These are phyloP conservation scores for Graphiopsis chlorocephala DNA, from an alignment of 2,329 filamentous ascomycete species.

Conservation along the genomic window DNA sequence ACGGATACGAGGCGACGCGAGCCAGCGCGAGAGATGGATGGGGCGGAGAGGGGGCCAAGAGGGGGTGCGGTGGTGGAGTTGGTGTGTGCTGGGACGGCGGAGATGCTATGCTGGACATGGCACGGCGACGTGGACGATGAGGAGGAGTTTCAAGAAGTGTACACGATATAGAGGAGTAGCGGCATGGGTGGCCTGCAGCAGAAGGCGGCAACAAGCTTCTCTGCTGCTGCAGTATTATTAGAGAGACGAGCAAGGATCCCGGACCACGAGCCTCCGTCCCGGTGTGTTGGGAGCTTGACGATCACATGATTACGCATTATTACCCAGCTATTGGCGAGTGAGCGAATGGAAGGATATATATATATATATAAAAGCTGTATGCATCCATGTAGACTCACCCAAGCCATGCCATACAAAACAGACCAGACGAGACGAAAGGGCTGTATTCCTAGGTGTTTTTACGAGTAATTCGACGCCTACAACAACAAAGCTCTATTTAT, in stretches of 20 bases:
- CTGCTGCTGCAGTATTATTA: background rate
- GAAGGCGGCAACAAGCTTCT: background rate
- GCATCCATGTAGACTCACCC: background rate
- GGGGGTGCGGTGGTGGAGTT: background rate
- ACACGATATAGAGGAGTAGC: background rate
- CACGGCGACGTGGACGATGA: background rate
- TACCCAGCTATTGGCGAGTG: background rate
- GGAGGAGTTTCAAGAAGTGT: background rate
- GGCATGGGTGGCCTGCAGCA: background rate
- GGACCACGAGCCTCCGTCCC: background rate
- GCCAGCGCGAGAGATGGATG: background rate
- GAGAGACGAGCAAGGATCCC: no score
- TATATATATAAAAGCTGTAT: background rate
- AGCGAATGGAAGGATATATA: background rate
- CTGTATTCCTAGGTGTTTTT: background rate
- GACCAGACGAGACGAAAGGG: background rate
- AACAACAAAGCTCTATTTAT: background rate
- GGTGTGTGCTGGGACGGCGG: background rate
- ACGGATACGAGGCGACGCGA: slow-evolving; percentile 6
- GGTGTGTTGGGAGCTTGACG: background rate
- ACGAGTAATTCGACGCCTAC: no score
- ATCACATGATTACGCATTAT: background rate
- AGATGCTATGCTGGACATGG: background rate
- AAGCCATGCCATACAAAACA: background rate
- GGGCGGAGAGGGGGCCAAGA: background rate